Evolutionary conservation across 2,329 filamentous ascomycete species (phyloP).

Genomic region (Trichoderma breve): DNA sequence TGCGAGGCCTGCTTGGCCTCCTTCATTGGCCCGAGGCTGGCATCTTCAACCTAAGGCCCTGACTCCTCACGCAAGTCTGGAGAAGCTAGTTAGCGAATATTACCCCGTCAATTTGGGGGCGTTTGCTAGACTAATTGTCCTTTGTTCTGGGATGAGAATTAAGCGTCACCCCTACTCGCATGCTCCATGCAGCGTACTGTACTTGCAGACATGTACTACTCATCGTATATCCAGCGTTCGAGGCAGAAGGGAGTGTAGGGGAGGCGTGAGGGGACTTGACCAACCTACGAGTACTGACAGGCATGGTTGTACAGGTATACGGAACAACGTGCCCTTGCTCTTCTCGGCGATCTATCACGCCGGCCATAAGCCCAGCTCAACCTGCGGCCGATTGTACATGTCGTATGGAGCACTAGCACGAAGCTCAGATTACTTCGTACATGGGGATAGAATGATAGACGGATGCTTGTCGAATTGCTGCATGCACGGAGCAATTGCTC

Average conservation of each 20-base stretch:
- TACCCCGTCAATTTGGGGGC: background rate
- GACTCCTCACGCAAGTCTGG: background rate
- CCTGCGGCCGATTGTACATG: slow-evolving; percentile 8
- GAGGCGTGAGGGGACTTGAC: background rate
- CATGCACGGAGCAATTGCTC: slow-evolving; percentile 12
- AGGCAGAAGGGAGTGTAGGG: background rate
- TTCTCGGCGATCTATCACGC: background rate
- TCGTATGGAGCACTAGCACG: background rate
- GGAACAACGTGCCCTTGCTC: background rate
- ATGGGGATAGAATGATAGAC: background rate
- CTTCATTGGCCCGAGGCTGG: background rate
- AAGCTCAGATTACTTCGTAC: slow-evolving; percentile 1
- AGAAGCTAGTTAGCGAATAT: slow-evolving; percentile 10
- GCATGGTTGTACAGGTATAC: background rate
- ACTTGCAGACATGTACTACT: background rate
- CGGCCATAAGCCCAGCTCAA: slow-evolving; percentile 14
- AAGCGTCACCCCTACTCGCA: background rate
- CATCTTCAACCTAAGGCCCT: background rate
- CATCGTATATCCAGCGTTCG: background rate
- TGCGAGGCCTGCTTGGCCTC: background rate
- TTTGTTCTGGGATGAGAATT: background rate
- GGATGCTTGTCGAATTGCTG: background rate
- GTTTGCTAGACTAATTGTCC: background rate
- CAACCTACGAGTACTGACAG: background rate
- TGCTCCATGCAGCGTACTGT: background rate